Evolutionary conservation across 2,329 filamentous ascomycete species (phyloP), one percentile per base, ranked within the genome.

Genomic region (Aspergillus ochraceoroseus): DNA sequence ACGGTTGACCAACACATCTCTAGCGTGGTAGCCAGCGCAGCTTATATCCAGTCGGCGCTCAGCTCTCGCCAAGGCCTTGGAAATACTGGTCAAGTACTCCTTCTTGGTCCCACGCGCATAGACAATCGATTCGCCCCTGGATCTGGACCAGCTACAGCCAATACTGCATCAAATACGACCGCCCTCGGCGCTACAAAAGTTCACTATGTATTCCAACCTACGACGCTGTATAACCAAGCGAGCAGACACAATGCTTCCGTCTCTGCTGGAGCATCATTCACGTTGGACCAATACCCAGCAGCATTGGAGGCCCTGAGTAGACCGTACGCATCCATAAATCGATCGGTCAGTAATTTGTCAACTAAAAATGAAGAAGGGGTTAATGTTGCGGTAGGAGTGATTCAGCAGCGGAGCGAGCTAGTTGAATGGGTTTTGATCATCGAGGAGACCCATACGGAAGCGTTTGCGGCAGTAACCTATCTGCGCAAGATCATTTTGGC

Each of bases 391-490:
- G 82, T 89, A n/a, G 89, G 88, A 14, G 90, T 81, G 55, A 85
- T 86, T 5, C 73, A 83, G 7, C 79, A 85, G 0, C 73, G 77
- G 38, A 86, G 75, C 4, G 59, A 67, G 0, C 66, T 94, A 37
- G 85, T 85, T 5, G 79, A 90, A 55, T 95, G 89, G 89, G 80
- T 85, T 4, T 68, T 95, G 3, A 55, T 94, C 2, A 77, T 95
- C 1, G 89, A 95, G 59, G 82, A 92, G 61, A 71, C 79, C 2
- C 79, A 79, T 47, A 61, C 62, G 14, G 88, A 95, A 63, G 86
- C 88, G 0, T 88, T 84, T 66, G 71, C 73, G 5, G 85, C 88
- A 0, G 88, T 95, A 42, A 66, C 72, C 18, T 80, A 79, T 13
- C 71, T 95, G n/a, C 79, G 85, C 13, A 81, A 83, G 32, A 86